A percentile compares a stretch with the other conserved stretches of the same genome.
Evolutionary conservation across 2,329 filamentous ascomycete genomes (phyloP).

Genomic region (Fonsecaea monophora): DNA sequence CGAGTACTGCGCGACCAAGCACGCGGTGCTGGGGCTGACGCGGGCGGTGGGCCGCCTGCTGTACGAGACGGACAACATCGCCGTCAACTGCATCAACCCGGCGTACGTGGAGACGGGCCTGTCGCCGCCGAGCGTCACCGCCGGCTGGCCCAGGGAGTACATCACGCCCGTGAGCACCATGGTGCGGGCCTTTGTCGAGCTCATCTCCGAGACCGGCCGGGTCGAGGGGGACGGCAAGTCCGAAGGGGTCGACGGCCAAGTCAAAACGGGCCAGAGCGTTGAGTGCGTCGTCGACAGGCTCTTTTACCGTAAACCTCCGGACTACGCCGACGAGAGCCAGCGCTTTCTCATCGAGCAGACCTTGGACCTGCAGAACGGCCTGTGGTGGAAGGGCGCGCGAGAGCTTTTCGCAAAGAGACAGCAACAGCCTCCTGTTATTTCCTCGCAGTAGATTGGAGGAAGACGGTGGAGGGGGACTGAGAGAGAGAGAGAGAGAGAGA

Average conservation of each 20-base stretch:
- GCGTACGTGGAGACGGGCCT: constrained; percentile 47
- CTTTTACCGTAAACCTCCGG: constrained; percentile 49
- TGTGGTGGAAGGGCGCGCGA: constrained; percentile 18
- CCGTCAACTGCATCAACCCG: constrained; percentile 48
- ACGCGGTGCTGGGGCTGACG: constrained; percentile 51
- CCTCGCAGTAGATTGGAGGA: too few relatives aligned
- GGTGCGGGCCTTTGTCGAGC: constrained; percentile 45
- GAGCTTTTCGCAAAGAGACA: not conserved
- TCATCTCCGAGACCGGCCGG: constrained; percentile 45
- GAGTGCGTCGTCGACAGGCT: constrained; percentile 52
- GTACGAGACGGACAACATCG: constrained; percentile 44
- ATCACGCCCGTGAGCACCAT: constrained; percentile 48
- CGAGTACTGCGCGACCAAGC: constrained; percentile 53
- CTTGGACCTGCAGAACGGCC: constrained; percentile 19
- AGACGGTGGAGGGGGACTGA: too few relatives aligned
- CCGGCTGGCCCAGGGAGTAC: constrained; percentile 44
- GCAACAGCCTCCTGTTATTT: not conserved
- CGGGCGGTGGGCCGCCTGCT: constrained; percentile 43
- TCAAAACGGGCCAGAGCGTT: constrained; percentile 44
- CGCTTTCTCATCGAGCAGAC: constrained; percentile 43
- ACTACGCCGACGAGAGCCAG: constrained; percentile 51
- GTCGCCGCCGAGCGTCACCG: constrained; percentile 41
- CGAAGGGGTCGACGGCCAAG: constrained; percentile 22
- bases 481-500: too few relatives aligned
- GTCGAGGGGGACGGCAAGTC: constrained; percentile 25